These are phyloP conservation scores for Macadamia tetraphylla DNA, from an alignment of 164 flowering plant species.

Conservation along the genomic window DNA sequence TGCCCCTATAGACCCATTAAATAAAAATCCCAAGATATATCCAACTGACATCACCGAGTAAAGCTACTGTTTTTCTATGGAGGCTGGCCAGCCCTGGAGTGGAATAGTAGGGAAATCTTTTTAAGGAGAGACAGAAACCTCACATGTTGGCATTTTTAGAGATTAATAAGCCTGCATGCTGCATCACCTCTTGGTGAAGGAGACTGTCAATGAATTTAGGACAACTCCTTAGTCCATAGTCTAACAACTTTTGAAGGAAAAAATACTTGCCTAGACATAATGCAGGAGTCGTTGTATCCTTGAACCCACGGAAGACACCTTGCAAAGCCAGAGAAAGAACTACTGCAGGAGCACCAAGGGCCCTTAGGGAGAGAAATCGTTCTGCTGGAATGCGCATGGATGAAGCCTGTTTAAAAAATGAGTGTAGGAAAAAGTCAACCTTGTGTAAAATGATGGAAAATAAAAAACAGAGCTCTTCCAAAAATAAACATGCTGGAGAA, in stretches of 20 bases:
- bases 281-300: slow-evolving; percentile 88
- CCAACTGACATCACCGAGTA: no score
- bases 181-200: no score
- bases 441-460: slow-evolving; percentile 3
- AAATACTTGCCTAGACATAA: slow-evolving; percentile 70
- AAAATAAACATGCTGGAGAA: background rate
- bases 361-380: slow-evolving; percentile 66
- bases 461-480: background rate
- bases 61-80: no score
- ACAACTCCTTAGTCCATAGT: background rate
- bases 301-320: slow-evolving; percentile 89
- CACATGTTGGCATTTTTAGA: no score
- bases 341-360: slow-evolving; percentile 91
- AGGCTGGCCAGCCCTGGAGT: no score
- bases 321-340: slow-evolving; percentile 85
- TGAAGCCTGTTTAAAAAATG: slow-evolving; percentile 52
- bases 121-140: no score
- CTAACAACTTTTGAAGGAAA: background rate
- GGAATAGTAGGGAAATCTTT: no score
- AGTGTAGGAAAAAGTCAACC: slow-evolving; percentile 15
- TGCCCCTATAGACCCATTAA: no score
- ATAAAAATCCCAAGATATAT: no score
- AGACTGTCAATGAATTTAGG: no score
- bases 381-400: slow-evolving; percentile 69
- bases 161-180: no score